Evolutionary conservation across 148 eudicot genomes (phyloP).

Genomic region (Chenopodium berlandieri): DNA sequence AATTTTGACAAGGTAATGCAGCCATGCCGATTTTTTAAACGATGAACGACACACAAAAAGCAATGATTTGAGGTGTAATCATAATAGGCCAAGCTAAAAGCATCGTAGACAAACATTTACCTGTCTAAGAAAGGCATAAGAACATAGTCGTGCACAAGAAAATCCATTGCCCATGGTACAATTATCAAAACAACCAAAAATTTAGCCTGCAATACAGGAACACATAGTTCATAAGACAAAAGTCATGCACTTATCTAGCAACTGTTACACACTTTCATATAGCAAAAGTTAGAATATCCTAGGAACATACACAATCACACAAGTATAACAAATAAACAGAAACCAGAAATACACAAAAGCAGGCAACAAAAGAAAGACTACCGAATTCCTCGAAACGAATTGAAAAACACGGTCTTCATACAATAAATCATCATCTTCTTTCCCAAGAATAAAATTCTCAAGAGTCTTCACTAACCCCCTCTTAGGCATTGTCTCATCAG

Average conservation of each 20-base stretch:
- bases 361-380: constrained; percentile 29
- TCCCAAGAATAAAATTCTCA: constrained; percentile 59
- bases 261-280: background rate
- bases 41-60: background rate
- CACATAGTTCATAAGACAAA: constrained; percentile 9
- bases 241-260: background rate
- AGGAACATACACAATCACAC: constrained; percentile 2
- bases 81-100: constrained; percentile 22
- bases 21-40: too few species aligned
- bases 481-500: constrained; percentile 51
- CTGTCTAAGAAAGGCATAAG: constrained; percentile 98
- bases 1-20: background rate
- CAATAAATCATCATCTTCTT: constrained; percentile 62
- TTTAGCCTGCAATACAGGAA: constrained; percentile 72
- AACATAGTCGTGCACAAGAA: constrained; percentile 87
- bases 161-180: constrained; percentile 83
- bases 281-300: background rate
- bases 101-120: constrained; percentile 35
- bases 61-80: background rate
- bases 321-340: background rate
- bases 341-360: background rate
- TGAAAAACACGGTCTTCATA: constrained; percentile 92
- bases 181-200: constrained; percentile 77
- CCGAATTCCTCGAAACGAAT: constrained; percentile 84
- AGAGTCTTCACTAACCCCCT: constrained; percentile 73